Percentiles rank a stretch among this genome's conserved stretches.
phyloP scores from a whole-genome alignment of 2,329 filamentous ascomycete genomes.

The Calonectria pseudoreteaudii region DNA sequence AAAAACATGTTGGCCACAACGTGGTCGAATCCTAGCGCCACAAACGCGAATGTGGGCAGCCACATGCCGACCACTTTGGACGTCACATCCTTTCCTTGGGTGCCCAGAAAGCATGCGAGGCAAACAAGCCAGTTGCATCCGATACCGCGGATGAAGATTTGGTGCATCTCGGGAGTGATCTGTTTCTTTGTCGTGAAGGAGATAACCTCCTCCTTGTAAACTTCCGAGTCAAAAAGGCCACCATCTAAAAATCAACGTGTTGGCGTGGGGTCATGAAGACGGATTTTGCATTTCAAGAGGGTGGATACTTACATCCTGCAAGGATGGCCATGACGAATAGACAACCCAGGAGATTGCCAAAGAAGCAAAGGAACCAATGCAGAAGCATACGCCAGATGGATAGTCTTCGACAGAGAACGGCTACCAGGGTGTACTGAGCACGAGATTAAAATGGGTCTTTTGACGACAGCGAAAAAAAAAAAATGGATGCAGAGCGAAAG shows the following conservation, averaged over 20 bases:
- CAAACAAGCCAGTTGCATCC: slow-evolving; percentile 71
- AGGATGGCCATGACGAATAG: slow-evolving; percentile 61
- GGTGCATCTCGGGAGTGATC: slow-evolving; percentile 60
- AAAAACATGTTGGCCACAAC: slow-evolving; percentile 70
- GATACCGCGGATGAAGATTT: slow-evolving; percentile 66
- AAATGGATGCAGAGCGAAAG: not conserved
- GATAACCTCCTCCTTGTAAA: slow-evolving; percentile 57
- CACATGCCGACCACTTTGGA: slow-evolving; percentile 68
- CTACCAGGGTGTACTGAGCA: slow-evolving; percentile 37
- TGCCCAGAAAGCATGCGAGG: slow-evolving; percentile 60
- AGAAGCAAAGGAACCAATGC: slow-evolving; percentile 59
- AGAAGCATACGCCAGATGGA: slow-evolving; percentile 39
- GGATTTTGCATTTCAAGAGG: fast-evolving
- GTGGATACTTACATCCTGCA: slow-evolving; percentile 49
- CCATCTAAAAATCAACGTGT: slow-evolving; percentile 49
- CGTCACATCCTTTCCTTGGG: slow-evolving; percentile 61
- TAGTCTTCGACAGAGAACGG: slow-evolving; percentile 36
- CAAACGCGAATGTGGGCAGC: slow-evolving; percentile 67
- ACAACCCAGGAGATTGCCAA: slow-evolving; percentile 61
- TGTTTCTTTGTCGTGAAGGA: slow-evolving; percentile 61
- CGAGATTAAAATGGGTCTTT: not conserved
- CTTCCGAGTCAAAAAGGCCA: slow-evolving; percentile 55
- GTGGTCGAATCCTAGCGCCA: slow-evolving; percentile 65
- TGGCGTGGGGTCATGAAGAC: not conserved
- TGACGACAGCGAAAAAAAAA: not conserved